phyloP scores from a whole-genome alignment of 257 asterid species.

The Buddleja alternifolia region DNA sequence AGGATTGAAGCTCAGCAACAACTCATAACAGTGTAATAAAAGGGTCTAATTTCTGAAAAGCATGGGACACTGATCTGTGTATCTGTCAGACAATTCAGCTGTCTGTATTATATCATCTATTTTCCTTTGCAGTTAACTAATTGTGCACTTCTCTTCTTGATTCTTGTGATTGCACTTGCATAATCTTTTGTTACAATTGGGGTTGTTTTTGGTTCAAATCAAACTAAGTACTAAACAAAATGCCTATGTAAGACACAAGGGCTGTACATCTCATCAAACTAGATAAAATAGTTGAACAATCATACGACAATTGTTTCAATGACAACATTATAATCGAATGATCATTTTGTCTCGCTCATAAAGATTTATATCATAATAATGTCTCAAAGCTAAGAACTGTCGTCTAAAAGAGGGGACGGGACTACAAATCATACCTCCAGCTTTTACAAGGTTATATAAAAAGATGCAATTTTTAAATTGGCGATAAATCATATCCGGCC shows the following conservation, averaged over 20 bases:
- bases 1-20: constrained; percentile 48
- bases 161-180: background rate
- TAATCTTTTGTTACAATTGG: too few relatives aligned
- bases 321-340: background rate
- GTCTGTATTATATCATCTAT: constrained; percentile 1
- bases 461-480: too few relatives aligned
- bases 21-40: constrained; percentile 21
- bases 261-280: background rate
- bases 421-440: too few relatives aligned
- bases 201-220: too few relatives aligned
- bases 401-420: too few relatives aligned
- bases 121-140: background rate
- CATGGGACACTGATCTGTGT: background rate
- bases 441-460: too few relatives aligned
- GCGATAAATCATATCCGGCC: too few relatives aligned
- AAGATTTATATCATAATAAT: too few relatives aligned
- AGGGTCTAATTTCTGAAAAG: too few relatives aligned
- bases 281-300: constrained; percentile 4
- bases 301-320: constrained; percentile 1
- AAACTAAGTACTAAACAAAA: too few relatives aligned
- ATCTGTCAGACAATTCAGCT: background rate
- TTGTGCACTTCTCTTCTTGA: background rate
- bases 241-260: background rate
- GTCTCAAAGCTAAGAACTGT: too few relatives aligned
- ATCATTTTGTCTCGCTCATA: background rate